Evolutionary conservation across 2,329 filamentous ascomycete genomes (phyloP), one percentile per base, ranked within the genome.

Genomic region (Calonectria pseudoreteaudii): DNA sequence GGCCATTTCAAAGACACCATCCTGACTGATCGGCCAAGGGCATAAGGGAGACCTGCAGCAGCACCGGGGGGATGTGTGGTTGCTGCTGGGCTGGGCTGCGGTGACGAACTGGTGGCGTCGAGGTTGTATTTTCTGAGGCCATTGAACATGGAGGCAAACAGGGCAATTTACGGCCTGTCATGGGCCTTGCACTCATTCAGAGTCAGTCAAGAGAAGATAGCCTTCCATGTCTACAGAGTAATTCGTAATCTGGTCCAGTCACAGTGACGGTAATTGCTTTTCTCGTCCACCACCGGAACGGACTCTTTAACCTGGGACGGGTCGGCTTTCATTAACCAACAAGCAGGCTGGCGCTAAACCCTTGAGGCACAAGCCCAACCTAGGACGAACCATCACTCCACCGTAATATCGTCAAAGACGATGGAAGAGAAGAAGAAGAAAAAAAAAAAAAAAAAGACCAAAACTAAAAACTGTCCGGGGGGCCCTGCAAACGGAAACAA

Each of bases 31-130:
- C 23, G 49, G 31, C 34, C n/a, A 8, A 47, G 44, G 10, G 20
- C 44, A 20, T 20, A 23, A 68, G 65, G 34, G 50, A 44, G 49
- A 56, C 65, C 28, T 26, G 8, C 30, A 31, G 30, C 30, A 23
- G 65, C 31, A 41, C 28, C 49, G 31, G 50, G 36, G 34, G 23
- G n/a, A n/a, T n/a, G 58, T 56, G 66, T 52, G 60, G 34, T 53
- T 38, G 47, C 47, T n/a, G n/a, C n/a, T n/a, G n/a, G n/a, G n/a
- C n/a, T 62, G 31, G 38, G 28, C 50, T 68, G 26, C 66, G 41
- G 41, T 41, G 66, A 68, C 66, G 66, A 68, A 68, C 66, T 60
- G 66, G 66, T 68, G 66, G 66, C 66, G 66, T 44, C n/a, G 52
- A 34, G 50, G 66, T 60, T 68, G n/a, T 41, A 56, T 41, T 41